Base-by-base conservation (phyloP, 176 grass and related monocot species). In the Tuctoria greenei region DNA sequence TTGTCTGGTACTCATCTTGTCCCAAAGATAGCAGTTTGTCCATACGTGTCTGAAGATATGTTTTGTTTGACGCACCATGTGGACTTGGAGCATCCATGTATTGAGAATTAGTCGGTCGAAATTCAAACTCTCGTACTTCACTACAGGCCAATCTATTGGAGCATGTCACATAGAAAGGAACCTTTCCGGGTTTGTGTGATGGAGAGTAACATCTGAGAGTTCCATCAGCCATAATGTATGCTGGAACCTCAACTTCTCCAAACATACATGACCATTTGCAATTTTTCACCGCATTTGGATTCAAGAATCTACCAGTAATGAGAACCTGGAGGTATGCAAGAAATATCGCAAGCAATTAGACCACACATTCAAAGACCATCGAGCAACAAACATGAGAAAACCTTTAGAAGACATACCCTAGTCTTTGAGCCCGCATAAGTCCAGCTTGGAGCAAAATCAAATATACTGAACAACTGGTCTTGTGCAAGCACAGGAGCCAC, bases 261-360 rank as follows among this genome's bases (percentile, higher is more conserved):
- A 97, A 97, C 95, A 97, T 97, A 81, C 95, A 97, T 75, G 85
- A 93, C 95, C 88, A 97, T 45, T 91, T 97, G 75, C 68, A 80
- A 57, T 54, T 91, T 43, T 71, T 47, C 64, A 81, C 25, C 45
- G 82, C 67, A 71, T 52, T 66, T 45, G 86, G 66, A 62, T 82
- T 99, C 56, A 97, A 21, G 81, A 97, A 93, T 58, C 37, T 89
- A 76, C 91, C 91, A 8, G 70, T 57, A 64, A 93, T 68, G 69
- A 97, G 31, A 88, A 97, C 86, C 94, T 99, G 73, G 24, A 84
- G 56, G 81, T 78, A 77, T 52, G 52, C 63, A 86, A 81, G 40
- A 86, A 73, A 73, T 24, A 49, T 37, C 14, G 38, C 63, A 79
- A 67, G 56, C 28, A 88, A 9, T 43, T 72, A 77, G 67, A 50